Conservation (phyloP, 441 rosid genomes). For the Gossypium trilobum region DNA sequence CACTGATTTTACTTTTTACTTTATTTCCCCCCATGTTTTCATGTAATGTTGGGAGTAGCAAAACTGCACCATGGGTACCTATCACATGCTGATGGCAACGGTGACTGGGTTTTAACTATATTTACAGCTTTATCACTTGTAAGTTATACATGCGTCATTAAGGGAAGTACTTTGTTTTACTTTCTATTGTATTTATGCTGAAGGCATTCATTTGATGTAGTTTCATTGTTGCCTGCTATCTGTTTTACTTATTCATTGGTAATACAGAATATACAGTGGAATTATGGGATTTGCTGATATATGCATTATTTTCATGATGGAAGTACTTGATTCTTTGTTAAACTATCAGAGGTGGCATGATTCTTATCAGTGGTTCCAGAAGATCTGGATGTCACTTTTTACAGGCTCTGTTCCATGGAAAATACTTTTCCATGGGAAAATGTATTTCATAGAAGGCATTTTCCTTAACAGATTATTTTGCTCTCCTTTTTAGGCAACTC, state of each 20-base stretch:
- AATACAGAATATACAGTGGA: not conserved
- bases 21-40: not conserved
- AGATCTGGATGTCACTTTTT: not conserved
- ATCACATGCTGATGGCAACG: conserved; percentile 89
- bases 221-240: not conserved
- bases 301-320: not conserved
- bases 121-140: conserved; percentile 83
- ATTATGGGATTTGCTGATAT: not conserved
- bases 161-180: not conserved
- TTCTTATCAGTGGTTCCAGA: not conserved
- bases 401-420: too few relatives aligned
- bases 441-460: not conserved
- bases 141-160: conserved; percentile 26
- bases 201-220: conserved; percentile 1
- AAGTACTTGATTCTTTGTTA: not conserved
- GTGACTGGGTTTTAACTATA: conserved; percentile 97
- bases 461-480: not conserved
- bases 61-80: conserved; percentile 87
- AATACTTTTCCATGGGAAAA: not conserved
- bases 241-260: not conserved
- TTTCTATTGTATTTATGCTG: conserved; percentile 2
- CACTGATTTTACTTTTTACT: conserved; percentile 11
- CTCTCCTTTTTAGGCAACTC: not conserved
- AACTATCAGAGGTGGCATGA: not conserved
- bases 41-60: conserved; percentile 38